Base-by-base conservation (phyloP, 192 early-diverging fungal species). In the Phlyctochytrium planicorne region DNA sequence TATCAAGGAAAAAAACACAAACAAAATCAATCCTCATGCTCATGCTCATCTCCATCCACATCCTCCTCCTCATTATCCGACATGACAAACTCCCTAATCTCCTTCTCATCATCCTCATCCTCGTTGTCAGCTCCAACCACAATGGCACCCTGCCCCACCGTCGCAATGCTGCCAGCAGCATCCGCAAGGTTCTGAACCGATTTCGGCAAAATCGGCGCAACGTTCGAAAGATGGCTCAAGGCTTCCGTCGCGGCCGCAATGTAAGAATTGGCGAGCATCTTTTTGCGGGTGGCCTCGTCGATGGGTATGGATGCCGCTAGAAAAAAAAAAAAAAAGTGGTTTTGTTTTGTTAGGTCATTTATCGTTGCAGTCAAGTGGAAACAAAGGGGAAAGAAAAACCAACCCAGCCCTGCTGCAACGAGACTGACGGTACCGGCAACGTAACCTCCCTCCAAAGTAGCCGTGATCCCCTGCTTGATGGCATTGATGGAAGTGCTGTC, bases 381-480 rank as follows among this genome's bases (percentile, higher is more conserved):
- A 59, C 57, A 59, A 30, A 59, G 61, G 10, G 6, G 20, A 35
- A 17, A 47, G 25, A 62, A 52, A 52, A 52, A 6, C n/a, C 30
- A 23, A 74, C 70, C 74, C 14, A 75, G 20, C 4, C 75, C 75
- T 4, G 70, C 67, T 20, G 65, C 75, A 2, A 76, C 30, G 30
- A 76, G 60, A 12, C 66, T 63, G 12, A 62, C 65, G 23, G 63
- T 66, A n/a, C 70, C 75, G 6, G 75, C 75, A 3, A 73, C 75
- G 12, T 69, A 25, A 10, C 71, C 75, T 12, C 71, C 75, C 24
- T 76, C 75, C 65, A 76, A 4, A 1, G 67, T 68, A 12, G 75
- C 71, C 23, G 37, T 66, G 34, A 76, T 31, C 36, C 70, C 66
- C 14, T 36, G 32, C n/a, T 61, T 55, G 31, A 76, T 24, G 23